Percentiles rank a stretch among this genome's conserved stretches.
phyloP scores from a whole-genome alignment of 2,329 filamentous ascomycete genomes.

The Chrysosporium queenslandicum region DNA sequence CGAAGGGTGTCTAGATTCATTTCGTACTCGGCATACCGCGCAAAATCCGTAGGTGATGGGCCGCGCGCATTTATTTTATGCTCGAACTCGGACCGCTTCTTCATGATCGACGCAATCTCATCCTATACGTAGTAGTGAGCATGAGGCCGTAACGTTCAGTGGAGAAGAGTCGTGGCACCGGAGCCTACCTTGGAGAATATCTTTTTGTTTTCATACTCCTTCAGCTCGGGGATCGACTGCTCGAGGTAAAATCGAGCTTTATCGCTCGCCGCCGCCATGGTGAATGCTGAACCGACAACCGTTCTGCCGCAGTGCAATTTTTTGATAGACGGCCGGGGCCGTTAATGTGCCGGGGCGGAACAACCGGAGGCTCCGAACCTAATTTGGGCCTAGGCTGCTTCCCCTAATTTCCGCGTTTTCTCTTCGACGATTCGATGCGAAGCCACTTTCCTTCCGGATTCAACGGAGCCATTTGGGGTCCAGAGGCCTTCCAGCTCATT shows the following conservation, averaged over 20 bases:
- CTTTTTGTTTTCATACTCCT: slow-evolving; percentile 82
- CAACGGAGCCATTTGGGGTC: slow-evolving; percentile 1
- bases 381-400: neutral
- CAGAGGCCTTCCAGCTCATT: slow-evolving; percentile 3
- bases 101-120: slow-evolving; percentile 79
- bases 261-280: slow-evolving; percentile 75
- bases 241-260: slow-evolving; percentile 95
- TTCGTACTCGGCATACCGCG: slow-evolving; percentile 67
- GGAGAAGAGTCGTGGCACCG: neutral
- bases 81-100: slow-evolving; percentile 86
- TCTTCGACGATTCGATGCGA: neutral
- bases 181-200: slow-evolving; percentile 66
- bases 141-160: too few relatives aligned
- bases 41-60: slow-evolving; percentile 65
- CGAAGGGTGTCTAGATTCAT: slow-evolving; percentile 63
- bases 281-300: neutral
- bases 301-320: neutral
- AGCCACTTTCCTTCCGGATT: slow-evolving; percentile 4
- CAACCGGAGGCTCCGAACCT: neutral
- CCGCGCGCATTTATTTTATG: slow-evolving; percentile 79
- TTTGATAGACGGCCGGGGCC: neutral
- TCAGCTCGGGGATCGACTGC: slow-evolving; percentile 80
- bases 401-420: neutral
- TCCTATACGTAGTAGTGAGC: too few relatives aligned
- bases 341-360: neutral